Evolutionary conservation across 108 stramenopile species (phyloP).

Genomic region (Pseudonitzschia multiseries): DNA sequence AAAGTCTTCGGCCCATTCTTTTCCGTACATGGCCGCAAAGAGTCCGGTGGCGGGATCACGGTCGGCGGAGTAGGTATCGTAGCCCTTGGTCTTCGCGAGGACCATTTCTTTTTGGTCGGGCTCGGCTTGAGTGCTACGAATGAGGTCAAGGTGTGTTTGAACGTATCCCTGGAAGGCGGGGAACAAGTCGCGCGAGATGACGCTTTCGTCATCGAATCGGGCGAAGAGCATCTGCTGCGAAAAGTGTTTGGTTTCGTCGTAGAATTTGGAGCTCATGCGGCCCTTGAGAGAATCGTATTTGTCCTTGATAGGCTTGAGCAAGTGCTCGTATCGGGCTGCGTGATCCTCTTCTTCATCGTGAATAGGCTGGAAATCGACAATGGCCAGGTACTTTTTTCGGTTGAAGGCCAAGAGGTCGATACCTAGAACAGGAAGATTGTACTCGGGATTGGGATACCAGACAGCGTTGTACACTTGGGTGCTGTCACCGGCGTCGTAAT

Average conservation of each 20-base stretch:
- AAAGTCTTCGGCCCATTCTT: slow-evolving; percentile 88
- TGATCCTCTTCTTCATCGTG: slow-evolving; percentile 78
- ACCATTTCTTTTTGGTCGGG: slow-evolving; percentile 34
- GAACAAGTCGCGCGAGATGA: slow-evolving; percentile 69
- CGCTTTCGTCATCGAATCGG: slow-evolving; percentile 77
- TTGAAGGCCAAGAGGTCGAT: slow-evolving; percentile 91
- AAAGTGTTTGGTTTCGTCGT: slow-evolving; percentile 94
- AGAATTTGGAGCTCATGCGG: slow-evolving; percentile 88
- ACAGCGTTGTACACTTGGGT: slow-evolving; percentile 96
- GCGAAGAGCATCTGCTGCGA: slow-evolving; percentile 92
- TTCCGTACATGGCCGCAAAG: slow-evolving; percentile 93
- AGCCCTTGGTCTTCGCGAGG: slow-evolving; percentile 77
- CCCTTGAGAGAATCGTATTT: slow-evolving; percentile 86
- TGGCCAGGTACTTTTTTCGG: slow-evolving; percentile 88
- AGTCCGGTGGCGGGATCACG: slow-evolving; percentile 94
- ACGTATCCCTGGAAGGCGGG: slow-evolving; percentile 66
- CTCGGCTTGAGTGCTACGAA: slow-evolving; percentile 53
- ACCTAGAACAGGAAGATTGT: slow-evolving; percentile 92
- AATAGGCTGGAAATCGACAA: slow-evolving; percentile 94
- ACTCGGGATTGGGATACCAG: slow-evolving; percentile 88
- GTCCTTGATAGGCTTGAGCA: slow-evolving; percentile 82
- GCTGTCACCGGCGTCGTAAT: slow-evolving; percentile 93
- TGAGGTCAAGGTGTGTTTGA: slow-evolving; percentile 74
- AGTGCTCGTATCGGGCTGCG: slow-evolving; percentile 59
- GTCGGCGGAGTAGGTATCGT: slow-evolving; percentile 92